Conservation (phyloP, 208 protist genomes). For the Trypanosoma brucei region DNA sequence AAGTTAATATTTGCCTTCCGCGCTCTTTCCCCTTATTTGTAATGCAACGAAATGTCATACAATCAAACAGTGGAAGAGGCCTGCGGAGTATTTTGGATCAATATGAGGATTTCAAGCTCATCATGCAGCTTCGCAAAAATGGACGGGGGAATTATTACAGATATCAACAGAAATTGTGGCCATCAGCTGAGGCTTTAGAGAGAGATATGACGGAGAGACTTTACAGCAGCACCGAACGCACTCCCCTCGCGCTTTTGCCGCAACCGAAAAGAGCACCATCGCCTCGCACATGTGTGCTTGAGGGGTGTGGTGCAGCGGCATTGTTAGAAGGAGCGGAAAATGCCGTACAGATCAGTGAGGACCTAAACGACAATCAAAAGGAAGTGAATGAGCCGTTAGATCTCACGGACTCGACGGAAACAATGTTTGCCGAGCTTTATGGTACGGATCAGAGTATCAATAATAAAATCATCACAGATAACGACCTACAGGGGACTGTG, state of each 20-base stretch:
- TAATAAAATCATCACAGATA: conserved; percentile 53
- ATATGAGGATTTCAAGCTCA: conserved; percentile 43
- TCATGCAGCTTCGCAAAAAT: conserved; percentile 43
- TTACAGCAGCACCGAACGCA: conserved; percentile 69
- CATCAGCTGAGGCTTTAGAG: conserved; percentile 60
- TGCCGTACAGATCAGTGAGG: conserved; percentile 3
- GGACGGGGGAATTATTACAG: conserved; percentile 76
- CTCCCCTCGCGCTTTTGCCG: conserved; percentile 50
- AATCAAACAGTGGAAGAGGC: conserved; percentile 39
- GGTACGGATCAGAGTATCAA: conserved; percentile 30
- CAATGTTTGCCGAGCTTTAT: conserved; percentile 9
- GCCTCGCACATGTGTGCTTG: conserved; percentile 26
- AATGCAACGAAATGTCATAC: conserved; percentile 33
- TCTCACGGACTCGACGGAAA: background rate
- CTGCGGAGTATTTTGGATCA: conserved; percentile 59
- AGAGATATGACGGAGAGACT: conserved; percentile 40
- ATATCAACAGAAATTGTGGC: conserved; percentile 76
- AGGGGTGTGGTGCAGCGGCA: conserved; percentile 36
- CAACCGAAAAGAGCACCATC: conserved; percentile 12
- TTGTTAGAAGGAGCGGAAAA: conserved; percentile 34
- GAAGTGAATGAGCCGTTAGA: conserved; percentile 7
- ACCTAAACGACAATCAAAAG: background rate
- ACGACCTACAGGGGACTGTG: conserved; percentile 41
- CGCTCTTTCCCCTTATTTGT: background rate
- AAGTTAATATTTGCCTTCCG: too few relatives aligned